Base-by-base conservation (phyloP, 768 basidiomycete species). In the Tephrocybe sp. region DNA sequence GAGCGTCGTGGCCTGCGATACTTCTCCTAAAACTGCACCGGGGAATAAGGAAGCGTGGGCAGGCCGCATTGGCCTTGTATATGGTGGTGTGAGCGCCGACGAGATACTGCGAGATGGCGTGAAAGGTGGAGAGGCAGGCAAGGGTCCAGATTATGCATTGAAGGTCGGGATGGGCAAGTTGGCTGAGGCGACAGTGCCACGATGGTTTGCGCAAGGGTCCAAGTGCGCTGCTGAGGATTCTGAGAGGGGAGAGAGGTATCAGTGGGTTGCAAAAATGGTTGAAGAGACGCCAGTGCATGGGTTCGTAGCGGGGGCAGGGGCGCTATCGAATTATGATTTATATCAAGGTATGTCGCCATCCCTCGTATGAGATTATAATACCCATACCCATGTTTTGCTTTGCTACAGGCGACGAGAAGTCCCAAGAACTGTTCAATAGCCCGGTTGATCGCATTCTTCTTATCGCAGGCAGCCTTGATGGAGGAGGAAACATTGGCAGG, bases 41-140 rank as follows among this genome's bases (percentile, higher is more conserved):
- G 78, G 76, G 1, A 80, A 79, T 59, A 66, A 65, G 49, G 65
- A 71, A 10, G 77, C 79, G 2, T 82, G 80, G 80, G 72, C 72
- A 38, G 71, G 70, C 8, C 66, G 79, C 14, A 74, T 76, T 17
- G 61, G 60, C 12, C 59, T 78, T 5, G 72, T 69, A 2, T 64
- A 59, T 40, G 66, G 68, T 9, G 55, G 44, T 14, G 53, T 54
- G 16, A 48, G 47, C 6, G 44, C 45, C 12, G 53, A 49, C 11
- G 42, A 45, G 32, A 45, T 52, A 23, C 42, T 55, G 17, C 46
- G 14, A 2, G 26, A 51, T 4, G 56, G 54, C 7, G 52, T 53
- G 1, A 38, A 52, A 17, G 52, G 54, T 39, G 57, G 53, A 12
- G 53, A 51, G 0, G 53, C 40, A 2, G 53, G 58, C 0, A 57